phyloP scores from a whole-genome alignment of 805 yeast species.

The Wickerhamomyces alni region DNA sequence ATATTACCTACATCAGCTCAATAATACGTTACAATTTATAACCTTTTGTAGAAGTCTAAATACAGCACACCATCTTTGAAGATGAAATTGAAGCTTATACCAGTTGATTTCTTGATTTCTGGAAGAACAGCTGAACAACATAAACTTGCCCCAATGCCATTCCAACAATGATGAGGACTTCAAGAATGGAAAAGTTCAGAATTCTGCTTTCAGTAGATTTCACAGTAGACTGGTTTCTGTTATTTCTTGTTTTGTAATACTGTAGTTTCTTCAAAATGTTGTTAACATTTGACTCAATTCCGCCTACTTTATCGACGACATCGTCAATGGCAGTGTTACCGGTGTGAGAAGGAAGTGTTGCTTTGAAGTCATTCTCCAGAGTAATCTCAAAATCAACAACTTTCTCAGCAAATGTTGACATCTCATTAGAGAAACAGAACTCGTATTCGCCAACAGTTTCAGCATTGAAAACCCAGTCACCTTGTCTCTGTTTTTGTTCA shows the following conservation, averaged over 20 bases:
- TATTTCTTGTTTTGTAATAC: conserved; percentile 85
- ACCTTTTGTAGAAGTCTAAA: no score
- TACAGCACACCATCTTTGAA: no score
- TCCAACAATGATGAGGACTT: conserved; percentile 65
- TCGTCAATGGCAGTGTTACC: conserved; percentile 48
- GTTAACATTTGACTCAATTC: conserved; percentile 55
- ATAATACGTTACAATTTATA: no score
- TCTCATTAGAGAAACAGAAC: conserved; percentile 58
- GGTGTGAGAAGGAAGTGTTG: conserved; percentile 24
- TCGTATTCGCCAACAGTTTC: conserved; percentile 54
- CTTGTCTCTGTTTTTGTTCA: conserved; percentile 56
- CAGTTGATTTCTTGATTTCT: conserved; percentile 61
- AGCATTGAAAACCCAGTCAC: conserved; percentile 53
- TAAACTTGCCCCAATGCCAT: conserved; percentile 67
- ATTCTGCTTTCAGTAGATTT: conserved; percentile 75
- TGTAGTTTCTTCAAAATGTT: conserved; percentile 55
- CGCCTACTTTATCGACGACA: conserved; percentile 38
- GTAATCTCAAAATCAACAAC: conserved; percentile 59
- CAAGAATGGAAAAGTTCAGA: conserved; percentile 70
- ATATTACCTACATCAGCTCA: no score
- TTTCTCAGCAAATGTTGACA: conserved; percentile 69
- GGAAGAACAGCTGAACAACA: conserved; percentile 66
- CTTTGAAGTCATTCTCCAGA: conserved; percentile 37
- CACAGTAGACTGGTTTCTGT: conserved; percentile 86
- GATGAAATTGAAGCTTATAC: conserved; percentile 10